Evolutionary conservation across 495 filamentous ascomycete genomes (phyloP), one percentile per base, ranked within the genome.

Genomic region (Penicillium herquei): DNA sequence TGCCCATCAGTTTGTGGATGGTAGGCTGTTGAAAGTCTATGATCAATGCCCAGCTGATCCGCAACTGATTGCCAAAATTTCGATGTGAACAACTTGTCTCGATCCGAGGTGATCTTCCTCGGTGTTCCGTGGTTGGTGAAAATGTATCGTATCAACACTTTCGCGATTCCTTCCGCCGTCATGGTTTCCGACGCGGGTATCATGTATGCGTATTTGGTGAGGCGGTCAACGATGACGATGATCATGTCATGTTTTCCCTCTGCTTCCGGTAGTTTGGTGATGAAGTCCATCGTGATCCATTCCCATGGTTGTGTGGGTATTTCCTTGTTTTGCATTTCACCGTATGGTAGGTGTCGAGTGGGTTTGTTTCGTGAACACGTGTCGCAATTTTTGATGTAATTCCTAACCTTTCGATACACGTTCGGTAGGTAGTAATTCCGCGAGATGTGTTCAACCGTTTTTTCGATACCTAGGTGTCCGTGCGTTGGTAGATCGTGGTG

Each of bases 1-100:
- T 71, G 59, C 0, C 64, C 58, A 59, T 72, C 57, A 0, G 65
- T 71, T 42, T 70, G 39, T 0, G 66, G 59, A 33, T 75, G 60
- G 32, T 57, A 65, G 0, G 64, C 64, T 0, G 67, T 67, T 13
- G 60, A 68, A 3, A 69, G 47, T 26, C 42, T 43, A 7, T 14
- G 12, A 3, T 47, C 17, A 12, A 62, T 55, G 3, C 50, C 41
- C 17, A 52, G 12, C 0, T 16, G 14, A 4, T 21, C 8, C 3
- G 11, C 2, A 6, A 52, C 14, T 18, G 1, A 8, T 16, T 43
- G 0, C 50, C 50, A 52, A 5, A 46, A 35, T n/a, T 37, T 26
- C 3, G 30, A 17, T 13, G 35, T 16, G 16, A 54, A 54, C 13
- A 16, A 31, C 12, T n/a, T n/a, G 14, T 21, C 52, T 32, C 42